Evolutionary conservation across 139 green algal species (phyloP), one percentile per base, ranked within the genome.

Genomic region (Trebouxia sp.): DNA sequence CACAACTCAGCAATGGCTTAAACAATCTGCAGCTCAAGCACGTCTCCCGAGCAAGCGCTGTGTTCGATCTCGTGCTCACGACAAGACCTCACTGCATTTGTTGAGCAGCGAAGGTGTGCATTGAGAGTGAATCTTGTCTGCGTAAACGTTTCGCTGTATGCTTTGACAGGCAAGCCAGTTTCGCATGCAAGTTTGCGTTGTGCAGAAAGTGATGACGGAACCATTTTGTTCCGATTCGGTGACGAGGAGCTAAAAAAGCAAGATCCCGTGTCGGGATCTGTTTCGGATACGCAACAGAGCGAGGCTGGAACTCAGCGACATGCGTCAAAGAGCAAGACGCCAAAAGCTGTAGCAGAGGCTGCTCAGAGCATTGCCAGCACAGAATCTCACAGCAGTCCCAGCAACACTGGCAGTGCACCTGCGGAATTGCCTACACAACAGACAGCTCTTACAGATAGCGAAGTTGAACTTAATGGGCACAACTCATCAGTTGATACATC

Each of bases 41-140:
- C n/a, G n/a, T n/a, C n/a, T n/a, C n/a, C n/a, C n/a, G n/a, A n/a
- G n/a, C 62, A 72, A 45, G 35, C 62, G 37, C 32, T 35, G 3
- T 26, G 35, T 22, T 8, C 32, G 14, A 12, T 12, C 35, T 26
- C 32, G 11, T 3, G 32, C 32, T 43, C 15, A 30, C 15, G 62
- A 72, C 12, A n/a, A 72, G 3, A 30, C 62, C 11, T 72, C 62
- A 9, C 0, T 41, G 37, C 62, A 43, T 5, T 35, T 72, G n/a
- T 12, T 72, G 15, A 72, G 62, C 62, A 72, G 62, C 24, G 62
- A 72, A 72, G 62, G 62, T 72, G 37, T 35, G 43, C 32, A 72
- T 72, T 35, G 6, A n/a, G n/a, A n/a, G n/a, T n/a, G n/a, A n/a
- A n/a, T n/a, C n/a, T n/a, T n/a, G n/a, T n/a, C n/a, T n/a, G n/a